Evolutionary conservation across 78 protist genomes (phyloP).

Genomic region (Mastigamoeba balamuthi): DNA sequence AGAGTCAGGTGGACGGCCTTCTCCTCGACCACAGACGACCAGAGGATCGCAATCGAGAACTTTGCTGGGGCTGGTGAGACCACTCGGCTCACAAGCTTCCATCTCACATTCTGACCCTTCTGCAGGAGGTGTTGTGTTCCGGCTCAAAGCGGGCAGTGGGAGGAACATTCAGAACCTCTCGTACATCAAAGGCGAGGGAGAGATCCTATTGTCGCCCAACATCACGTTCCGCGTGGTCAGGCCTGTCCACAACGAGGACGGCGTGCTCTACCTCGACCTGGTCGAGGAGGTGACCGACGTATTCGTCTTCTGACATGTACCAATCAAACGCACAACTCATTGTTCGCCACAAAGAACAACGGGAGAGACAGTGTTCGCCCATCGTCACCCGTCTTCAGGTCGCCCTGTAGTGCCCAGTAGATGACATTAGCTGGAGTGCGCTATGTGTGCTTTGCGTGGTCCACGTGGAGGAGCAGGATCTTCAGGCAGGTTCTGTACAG

Average conservation of each 20-base stretch:
- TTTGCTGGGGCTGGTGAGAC: neutral
- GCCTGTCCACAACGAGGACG: neutral
- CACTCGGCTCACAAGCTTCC: too few relatives aligned
- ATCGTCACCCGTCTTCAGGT: too few relatives aligned
- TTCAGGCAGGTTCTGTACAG: too few relatives aligned
- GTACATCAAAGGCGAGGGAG: neutral
- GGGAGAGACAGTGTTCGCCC: too few relatives aligned
- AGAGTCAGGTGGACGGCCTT: neutral
- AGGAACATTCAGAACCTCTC: neutral
- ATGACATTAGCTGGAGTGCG: too few relatives aligned
- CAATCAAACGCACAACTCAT: too few relatives aligned
- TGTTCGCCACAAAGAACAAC: too few relatives aligned
- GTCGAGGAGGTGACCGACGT: neutral
- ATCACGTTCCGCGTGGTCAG: neutral
- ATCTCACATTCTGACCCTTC: too few relatives aligned
- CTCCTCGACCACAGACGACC: neutral
- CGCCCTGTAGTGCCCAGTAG: too few relatives aligned
- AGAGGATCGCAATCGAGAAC: neutral
- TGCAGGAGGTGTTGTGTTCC: neutral
- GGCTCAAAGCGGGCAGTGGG: neutral
- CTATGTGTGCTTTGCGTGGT: too few relatives aligned
- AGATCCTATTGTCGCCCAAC: neutral
- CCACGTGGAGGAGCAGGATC: too few relatives aligned
- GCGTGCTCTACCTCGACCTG: neutral
- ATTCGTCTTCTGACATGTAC: neutral